phyloP scores from a whole-genome alignment of 768 basidiomycete genomes.

The Lentinula sp. region DNA sequence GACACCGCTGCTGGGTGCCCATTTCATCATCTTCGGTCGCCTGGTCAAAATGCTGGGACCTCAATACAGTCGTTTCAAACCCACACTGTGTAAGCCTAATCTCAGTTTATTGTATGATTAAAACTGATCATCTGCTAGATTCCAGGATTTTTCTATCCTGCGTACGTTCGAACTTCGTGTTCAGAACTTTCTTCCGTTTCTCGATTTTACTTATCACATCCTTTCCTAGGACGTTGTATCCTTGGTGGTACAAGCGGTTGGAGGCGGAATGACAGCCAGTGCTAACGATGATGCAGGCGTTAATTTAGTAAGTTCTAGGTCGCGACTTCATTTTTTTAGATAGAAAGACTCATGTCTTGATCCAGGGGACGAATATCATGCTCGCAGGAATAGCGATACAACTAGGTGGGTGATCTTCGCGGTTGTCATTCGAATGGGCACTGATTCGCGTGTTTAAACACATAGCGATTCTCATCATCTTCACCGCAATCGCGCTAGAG shows the following conservation, averaged over 20 bases:
- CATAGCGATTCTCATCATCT: slow-evolving; percentile 1
- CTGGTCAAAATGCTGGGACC: slow-evolving; percentile 39
- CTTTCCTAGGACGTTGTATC: slow-evolving; percentile 37
- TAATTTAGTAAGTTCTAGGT: neutral
- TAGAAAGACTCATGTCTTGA: slow-evolving; percentile 9
- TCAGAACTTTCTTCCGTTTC: too few species aligned
- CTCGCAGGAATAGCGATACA: slow-evolving; percentile 48
- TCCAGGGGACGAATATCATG: slow-evolving; percentile 45
- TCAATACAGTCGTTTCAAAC: slow-evolving; percentile 39
- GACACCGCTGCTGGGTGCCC: slow-evolving; percentile 51
- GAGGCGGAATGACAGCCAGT: slow-evolving; percentile 42
- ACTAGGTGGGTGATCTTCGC: slow-evolving; percentile 16
- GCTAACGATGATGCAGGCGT: slow-evolving; percentile 11
- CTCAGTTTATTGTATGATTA: neutral
- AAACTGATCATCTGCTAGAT: slow-evolving; percentile 22
- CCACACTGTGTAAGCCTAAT: slow-evolving; percentile 32
- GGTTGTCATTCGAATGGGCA: too few species aligned
- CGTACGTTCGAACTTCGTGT: too few species aligned
- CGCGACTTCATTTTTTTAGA: neutral
- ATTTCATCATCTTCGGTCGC: slow-evolving; percentile 50
- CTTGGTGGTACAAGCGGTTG: slow-evolving; percentile 49
- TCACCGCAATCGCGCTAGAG: neutral
- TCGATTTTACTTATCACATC: neutral
- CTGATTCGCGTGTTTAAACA: neutral
- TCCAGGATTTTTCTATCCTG: slow-evolving; percentile 36